Conservation (phyloP, 192 early-diverging fungal genomes). For the Cetraspora pellucida region DNA sequence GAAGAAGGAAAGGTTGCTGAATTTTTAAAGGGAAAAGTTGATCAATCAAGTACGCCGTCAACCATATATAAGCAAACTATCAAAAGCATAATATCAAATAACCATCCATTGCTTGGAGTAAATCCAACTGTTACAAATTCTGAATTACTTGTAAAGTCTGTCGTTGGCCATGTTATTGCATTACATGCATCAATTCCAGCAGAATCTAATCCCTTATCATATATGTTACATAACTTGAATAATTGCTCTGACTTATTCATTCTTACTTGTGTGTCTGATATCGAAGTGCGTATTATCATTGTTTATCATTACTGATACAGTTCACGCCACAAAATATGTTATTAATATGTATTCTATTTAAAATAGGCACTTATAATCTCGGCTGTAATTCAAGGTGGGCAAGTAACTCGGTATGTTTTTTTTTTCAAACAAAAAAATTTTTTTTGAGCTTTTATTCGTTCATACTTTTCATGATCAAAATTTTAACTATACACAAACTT, state of each 20-base stretch:
- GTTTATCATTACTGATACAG: no score
- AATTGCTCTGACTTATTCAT: background rate
- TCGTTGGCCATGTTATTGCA: slow-evolving; percentile 21
- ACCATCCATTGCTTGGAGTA: slow-evolving; percentile 6
- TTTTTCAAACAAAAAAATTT: slow-evolving; percentile 5
- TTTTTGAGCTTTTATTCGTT: background rate
- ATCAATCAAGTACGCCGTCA: background rate
- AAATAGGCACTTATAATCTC: background rate
- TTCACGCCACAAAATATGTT: no score
- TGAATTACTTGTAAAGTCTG: slow-evolving; percentile 28
- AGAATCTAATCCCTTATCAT: background rate
- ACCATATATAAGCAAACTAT: background rate
- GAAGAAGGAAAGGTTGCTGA: background rate
- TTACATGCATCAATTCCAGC: slow-evolving; percentile 7
- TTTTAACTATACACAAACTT: no score
- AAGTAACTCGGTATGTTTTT: slow-evolving; percentile 21
- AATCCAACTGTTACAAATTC: background rate
- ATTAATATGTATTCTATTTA: no score
- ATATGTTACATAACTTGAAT: slow-evolving; percentile 14
- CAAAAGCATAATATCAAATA: background rate
- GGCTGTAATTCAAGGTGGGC: background rate
- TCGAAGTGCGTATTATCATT: background rate
- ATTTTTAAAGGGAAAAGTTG: slow-evolving; percentile 3
- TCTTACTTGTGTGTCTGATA: slow-evolving; percentile 21
- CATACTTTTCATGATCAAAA: background rate